These are phyloP conservation scores for Colletotrichum sp. DNA, from an alignment of 2,329 filamentous ascomycete species.

Conservation along the genomic window DNA sequence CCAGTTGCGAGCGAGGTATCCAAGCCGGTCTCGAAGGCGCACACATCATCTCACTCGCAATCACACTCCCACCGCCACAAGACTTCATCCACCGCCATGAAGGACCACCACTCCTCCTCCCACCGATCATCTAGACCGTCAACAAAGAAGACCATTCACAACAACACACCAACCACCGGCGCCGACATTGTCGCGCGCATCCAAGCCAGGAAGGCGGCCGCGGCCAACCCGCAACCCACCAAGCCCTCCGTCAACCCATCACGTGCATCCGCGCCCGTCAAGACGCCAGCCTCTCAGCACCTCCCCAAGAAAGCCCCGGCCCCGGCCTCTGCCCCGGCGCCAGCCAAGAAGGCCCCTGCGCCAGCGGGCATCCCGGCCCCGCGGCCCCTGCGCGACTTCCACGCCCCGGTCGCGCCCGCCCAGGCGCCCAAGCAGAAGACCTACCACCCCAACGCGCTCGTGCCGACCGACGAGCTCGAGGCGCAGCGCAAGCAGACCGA, in stretches of 20 bases:
- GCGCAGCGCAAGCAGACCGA: neutral
- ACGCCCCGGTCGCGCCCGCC: neutral
- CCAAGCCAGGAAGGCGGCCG: neutral
- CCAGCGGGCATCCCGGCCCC: neutral
- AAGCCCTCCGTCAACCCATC: neutral
- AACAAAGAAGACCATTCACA: neutral
- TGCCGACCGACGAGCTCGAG: slow-evolving; percentile 3
- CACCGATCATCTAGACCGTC: neutral
- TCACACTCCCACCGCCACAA: neutral
- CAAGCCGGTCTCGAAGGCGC: neutral
- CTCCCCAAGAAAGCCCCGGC: neutral
- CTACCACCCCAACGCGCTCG: slow-evolving; percentile 1
- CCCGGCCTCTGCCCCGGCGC: neutral
- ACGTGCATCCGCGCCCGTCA: neutral
- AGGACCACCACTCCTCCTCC: neutral
- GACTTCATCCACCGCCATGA: neutral
- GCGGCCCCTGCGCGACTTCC: neutral
- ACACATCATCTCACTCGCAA: neutral
- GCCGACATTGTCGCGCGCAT: slow-evolving; percentile 9
- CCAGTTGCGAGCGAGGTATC: neutral
- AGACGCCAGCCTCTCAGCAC: neutral
- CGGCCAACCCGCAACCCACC: neutral
- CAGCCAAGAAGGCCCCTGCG: neutral
- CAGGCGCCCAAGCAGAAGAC: slow-evolving; percentile 1
- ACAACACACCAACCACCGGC: neutral